phyloP scores from a whole-genome alignment of 352 stramenopile species.

The Pythium insidiosum region DNA sequence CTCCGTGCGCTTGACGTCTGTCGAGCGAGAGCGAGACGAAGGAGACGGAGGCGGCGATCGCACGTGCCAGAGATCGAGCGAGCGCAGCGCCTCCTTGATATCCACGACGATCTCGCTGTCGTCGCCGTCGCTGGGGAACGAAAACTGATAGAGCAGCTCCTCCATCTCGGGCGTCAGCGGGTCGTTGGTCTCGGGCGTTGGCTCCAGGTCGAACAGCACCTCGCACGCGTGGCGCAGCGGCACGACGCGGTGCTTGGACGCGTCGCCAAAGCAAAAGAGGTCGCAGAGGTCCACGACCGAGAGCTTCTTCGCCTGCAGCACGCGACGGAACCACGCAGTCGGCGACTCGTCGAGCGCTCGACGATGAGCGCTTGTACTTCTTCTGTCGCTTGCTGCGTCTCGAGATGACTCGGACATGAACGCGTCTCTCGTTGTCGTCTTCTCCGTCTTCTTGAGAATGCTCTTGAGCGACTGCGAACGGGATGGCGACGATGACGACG shows the following conservation, averaged over 20 bases:
- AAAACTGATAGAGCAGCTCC: conserved; percentile 48
- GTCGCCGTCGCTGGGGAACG: conserved; percentile 19
- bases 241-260: conserved; percentile 25
- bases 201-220: conserved; percentile 48
- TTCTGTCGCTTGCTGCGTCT: too few relatives aligned
- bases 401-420: too few relatives aligned
- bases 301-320: conserved; percentile 30
- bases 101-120: conserved; percentile 35
- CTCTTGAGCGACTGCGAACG: too few relatives aligned
- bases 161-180: conserved; percentile 53
- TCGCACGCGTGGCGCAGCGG: conserved; percentile 39
- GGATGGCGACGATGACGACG: too few relatives aligned
- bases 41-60: conserved; percentile 1
- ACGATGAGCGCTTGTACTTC: conserved; percentile 13
- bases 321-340: conserved; percentile 43
- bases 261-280: conserved; percentile 35
- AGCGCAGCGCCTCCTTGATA: conserved; percentile 40
- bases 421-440: too few relatives aligned
- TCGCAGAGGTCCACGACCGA: conserved; percentile 52
- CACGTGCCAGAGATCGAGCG: conserved; percentile 50
- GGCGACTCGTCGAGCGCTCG: conserved; percentile 20
- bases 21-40: not conserved
- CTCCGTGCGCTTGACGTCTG: too few relatives aligned
- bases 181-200: conserved; percentile 23
- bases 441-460: conserved; percentile 17